Evolutionary conservation across 441 rosid species (phyloP), one percentile per base, ranked within the genome.

Genomic region (Cnidoscolus chayamansa): DNA sequence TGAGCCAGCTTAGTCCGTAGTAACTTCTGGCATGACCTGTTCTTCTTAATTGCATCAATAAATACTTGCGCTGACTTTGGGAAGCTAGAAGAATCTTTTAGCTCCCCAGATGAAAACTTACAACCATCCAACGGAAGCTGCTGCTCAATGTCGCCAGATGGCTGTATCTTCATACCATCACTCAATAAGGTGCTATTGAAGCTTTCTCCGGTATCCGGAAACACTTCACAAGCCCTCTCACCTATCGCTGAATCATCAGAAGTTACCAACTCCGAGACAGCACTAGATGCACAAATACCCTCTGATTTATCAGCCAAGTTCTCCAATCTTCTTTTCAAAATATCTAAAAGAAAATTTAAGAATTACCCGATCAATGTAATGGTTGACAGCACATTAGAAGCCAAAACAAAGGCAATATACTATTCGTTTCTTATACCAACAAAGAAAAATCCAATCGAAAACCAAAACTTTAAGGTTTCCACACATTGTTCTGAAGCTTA

Each of bases 1-100:
- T 88, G 85, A 71, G 71, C 74, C 83, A 94, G 76, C 81, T 94
- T 90, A 77, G 73, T 78, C 70, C 90, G 79, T 20, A 89, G 76
- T 62, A 89, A 85, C 83, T 79, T 90, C 86, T 94, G 99, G 68
- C 81, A 89, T 1, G 88, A 81, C 74, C 96, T 88, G 74, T 94
- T 94, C 89, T 54, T 92, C 84, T 86, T 85, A 74, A 94, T 87
- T 20, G 97, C 92, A 68, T 83, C 88, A 74, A 90, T 73, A 74
- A 90, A 86, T 61, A 81, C 66, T 68, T 78, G 87, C 16, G 88
- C 96, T 47, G 91, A 80, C 74, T 87, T 85, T 51, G 96, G 95
- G 74, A 92, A 94, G 77, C 80, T 82, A 51, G 91, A 80, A 64
- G 75, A 69, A 25, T 75, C 25, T 53, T 30, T 73, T n/a, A 47